Conservation (phyloP, 176 grass and related monocot species). For the Typha latifolia region DNA sequence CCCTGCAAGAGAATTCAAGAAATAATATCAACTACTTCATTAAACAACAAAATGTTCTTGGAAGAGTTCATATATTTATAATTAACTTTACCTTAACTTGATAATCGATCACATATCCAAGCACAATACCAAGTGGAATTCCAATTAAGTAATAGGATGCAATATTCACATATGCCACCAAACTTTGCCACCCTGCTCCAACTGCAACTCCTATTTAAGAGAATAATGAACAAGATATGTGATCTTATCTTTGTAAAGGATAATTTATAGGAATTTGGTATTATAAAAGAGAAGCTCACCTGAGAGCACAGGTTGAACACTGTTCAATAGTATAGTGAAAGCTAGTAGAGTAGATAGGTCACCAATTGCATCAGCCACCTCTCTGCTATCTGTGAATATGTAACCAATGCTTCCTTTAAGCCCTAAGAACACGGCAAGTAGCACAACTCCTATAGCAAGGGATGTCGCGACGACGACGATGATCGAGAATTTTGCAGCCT, state of each 20-base stretch:
- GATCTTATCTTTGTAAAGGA: no score
- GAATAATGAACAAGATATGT: background rate
- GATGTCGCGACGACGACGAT: slow-evolving; percentile 30
- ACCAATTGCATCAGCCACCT: slow-evolving; percentile 33
- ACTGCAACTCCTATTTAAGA: slow-evolving; percentile 22
- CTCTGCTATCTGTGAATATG: slow-evolving; percentile 45
- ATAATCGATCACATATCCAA: slow-evolving; percentile 16
- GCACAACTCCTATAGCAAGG: slow-evolving; percentile 13
- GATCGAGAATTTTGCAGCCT: slow-evolving; percentile 38
- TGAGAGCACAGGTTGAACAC: slow-evolving; percentile 59
- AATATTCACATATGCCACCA: slow-evolving; percentile 27
- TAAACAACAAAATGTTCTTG: background rate
- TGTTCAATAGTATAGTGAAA: slow-evolving; percentile 50
- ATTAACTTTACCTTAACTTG: slow-evolving; percentile 16
- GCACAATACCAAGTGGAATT: slow-evolving; percentile 11
- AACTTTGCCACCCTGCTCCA: slow-evolving; percentile 24
- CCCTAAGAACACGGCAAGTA: slow-evolving; percentile 27
- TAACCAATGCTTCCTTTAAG: slow-evolving; percentile 34
- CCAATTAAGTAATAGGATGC: slow-evolving; percentile 32
- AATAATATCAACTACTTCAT: background rate
- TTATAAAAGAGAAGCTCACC: slow-evolving; percentile 9
- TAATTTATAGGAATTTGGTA: background rate
- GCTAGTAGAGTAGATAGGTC: slow-evolving; percentile 37
- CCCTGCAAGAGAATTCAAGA: background rate
- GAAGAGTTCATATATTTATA: no score